phyloP scores from a whole-genome alignment of 306 rosid genomes.

The Pterocarpus santalinus region DNA sequence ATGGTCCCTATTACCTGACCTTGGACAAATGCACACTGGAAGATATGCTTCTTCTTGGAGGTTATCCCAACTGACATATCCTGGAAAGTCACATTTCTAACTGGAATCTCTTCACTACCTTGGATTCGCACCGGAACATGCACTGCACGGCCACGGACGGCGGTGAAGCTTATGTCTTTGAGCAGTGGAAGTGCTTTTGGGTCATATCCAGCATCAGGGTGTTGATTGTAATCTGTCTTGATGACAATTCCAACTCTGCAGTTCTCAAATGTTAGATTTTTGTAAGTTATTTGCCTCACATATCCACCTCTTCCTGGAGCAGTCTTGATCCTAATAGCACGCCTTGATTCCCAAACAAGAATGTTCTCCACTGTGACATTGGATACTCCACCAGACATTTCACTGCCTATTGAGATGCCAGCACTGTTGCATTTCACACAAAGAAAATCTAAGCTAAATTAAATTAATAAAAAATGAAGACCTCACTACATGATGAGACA shows the following conservation, averaged over 20 bases:
- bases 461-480: no score
- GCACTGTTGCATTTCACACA: conserved; percentile 76
- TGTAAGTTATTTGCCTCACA: conserved; percentile 67
- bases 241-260: conserved; percentile 89
- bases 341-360: conserved; percentile 85
- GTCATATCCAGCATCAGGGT: conserved; percentile 76
- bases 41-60: conserved; percentile 86
- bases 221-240: conserved; percentile 91
- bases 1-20: conserved; percentile 86
- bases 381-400: conserved; percentile 97
- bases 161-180: conserved; percentile 71
- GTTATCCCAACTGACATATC: conserved; percentile 82
- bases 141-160: conserved; percentile 78
- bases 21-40: conserved; percentile 84
- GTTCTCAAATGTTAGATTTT: conserved; percentile 71
- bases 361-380: conserved; percentile 79
- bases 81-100: conserved; percentile 73
- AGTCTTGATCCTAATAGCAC: conserved; percentile 89
- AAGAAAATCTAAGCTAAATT: not conserved
- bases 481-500: no score
- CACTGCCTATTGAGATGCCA: conserved; percentile 94
- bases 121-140: conserved; percentile 85
- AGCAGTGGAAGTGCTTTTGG: conserved; percentile 77
- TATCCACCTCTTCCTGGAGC: conserved; percentile 97
- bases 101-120: conserved; percentile 79